Percentiles rank a stretch among this genome's conserved stretches.
Conservation (phyloP, 1,139 yeast species). For the Kurtzmaniella natalensis region DNA sequence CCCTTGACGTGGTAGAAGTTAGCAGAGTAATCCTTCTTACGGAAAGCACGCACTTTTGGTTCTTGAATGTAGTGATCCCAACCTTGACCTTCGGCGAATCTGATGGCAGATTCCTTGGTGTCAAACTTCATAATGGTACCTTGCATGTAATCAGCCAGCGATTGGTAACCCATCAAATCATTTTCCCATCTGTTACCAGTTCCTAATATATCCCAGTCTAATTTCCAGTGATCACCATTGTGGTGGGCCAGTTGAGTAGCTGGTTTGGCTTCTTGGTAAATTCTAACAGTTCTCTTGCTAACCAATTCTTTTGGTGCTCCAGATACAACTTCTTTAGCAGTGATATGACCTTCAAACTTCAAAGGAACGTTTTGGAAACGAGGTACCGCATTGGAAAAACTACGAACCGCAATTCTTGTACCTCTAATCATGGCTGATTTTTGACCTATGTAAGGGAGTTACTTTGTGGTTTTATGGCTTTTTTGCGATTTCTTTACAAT, state of each 20-base stretch:
- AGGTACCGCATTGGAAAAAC: slow-evolving; percentile 1
- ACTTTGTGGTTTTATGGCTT: too few relatives aligned
- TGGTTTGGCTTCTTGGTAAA: slow-evolving; percentile 71
- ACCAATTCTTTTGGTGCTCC: slow-evolving; percentile 77
- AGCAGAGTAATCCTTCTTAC: slow-evolving; percentile 69
- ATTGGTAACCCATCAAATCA: slow-evolving; percentile 83
- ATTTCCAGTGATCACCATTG: slow-evolving; percentile 60
- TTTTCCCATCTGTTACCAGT: slow-evolving; percentile 88
- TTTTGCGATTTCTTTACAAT: not conserved
- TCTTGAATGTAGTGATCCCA: slow-evolving; percentile 84
- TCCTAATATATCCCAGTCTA: slow-evolving; percentile 81
- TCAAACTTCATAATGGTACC: slow-evolving; percentile 76
- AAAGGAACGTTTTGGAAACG: slow-evolving; percentile 3
- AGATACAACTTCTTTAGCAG: slow-evolving; percentile 56
- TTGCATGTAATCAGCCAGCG: slow-evolving; percentile 82
- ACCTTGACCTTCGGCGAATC: slow-evolving; percentile 80
- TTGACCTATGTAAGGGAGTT: too few relatives aligned
- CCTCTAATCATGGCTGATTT: slow-evolving; percentile 5
- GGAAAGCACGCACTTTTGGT: slow-evolving; percentile 70
- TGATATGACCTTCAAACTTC: slow-evolving; percentile 2
- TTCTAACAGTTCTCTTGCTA: slow-evolving; percentile 67
- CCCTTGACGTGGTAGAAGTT: slow-evolving; percentile 70
- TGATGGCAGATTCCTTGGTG: slow-evolving; percentile 70
- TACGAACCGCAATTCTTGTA: slow-evolving; percentile 1
- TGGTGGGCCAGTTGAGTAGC: slow-evolving; percentile 76